These are phyloP conservation scores for Termitomyces sp. DNA, from an alignment of 768 basidiomycete genomes.

Conservation along the genomic window DNA sequence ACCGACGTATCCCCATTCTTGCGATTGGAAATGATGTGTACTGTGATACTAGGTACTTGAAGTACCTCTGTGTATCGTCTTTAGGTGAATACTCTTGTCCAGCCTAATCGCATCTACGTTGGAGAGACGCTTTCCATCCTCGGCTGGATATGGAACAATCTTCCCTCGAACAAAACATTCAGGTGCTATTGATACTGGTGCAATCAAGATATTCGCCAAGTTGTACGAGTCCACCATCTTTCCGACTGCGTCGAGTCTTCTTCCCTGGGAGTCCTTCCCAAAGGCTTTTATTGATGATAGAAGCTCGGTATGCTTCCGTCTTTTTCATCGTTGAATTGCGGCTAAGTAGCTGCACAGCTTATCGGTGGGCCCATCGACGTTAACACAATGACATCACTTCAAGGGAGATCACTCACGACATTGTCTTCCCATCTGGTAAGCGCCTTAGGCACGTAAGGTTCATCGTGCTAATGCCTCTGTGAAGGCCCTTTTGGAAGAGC, in stretches of 20 bases:
- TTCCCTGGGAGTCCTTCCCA: conserved; percentile 47
- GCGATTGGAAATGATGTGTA: conserved; percentile 60
- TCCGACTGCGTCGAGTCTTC: conserved; percentile 27
- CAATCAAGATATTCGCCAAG: conserved; percentile 43
- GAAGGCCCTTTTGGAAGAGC: conserved; percentile 30
- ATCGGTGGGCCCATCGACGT: conserved; percentile 32
- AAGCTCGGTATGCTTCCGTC: conserved; percentile 28
- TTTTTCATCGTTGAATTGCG: not conserved
- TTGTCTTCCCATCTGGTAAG: conserved; percentile 45
- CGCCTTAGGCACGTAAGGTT: not conserved
- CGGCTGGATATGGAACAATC: conserved; percentile 40
- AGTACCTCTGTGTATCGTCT: not conserved
- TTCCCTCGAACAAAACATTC: conserved; percentile 42
- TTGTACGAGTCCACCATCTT: conserved; percentile 45
- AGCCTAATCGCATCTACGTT: conserved; percentile 45
- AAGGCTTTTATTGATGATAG: conserved; percentile 44
- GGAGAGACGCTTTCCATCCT: conserved; percentile 49
- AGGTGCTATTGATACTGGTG: conserved; percentile 35
- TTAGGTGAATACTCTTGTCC: not conserved
- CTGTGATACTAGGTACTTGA: conserved; percentile 42
- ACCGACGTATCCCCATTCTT: conserved; percentile 55
- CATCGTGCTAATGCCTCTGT: not conserved
- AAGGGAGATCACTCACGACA: conserved; percentile 23
- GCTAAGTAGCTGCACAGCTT: conserved; percentile 17
- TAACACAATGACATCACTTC: conserved; percentile 9